phyloP scores from a whole-genome alignment of 139 green algal genomes.

The Chlamydomonas eustigma region DNA sequence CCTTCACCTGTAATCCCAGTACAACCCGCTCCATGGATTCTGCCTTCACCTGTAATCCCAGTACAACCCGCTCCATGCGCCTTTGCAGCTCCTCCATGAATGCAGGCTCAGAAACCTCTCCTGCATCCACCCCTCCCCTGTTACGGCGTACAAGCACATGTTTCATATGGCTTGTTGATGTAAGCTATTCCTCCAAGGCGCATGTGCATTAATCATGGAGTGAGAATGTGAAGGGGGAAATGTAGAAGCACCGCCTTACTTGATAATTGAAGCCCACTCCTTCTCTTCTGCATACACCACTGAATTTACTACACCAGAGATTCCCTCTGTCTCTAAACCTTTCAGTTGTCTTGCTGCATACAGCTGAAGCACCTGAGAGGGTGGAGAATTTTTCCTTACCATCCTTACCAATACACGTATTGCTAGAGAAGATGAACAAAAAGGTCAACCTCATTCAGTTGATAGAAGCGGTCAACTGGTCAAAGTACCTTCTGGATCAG shows the following conservation, averaged over 20 bases:
- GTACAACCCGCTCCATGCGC: constrained; percentile 80
- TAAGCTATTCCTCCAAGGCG: no score
- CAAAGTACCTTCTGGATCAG: constrained; percentile 67
- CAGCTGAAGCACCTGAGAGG: constrained; percentile 69
- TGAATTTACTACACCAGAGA: constrained; percentile 38
- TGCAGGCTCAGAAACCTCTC: constrained; percentile 44
- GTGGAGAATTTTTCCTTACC: neutral
- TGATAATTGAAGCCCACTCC: constrained; percentile 55
- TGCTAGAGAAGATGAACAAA: constrained; percentile 7
- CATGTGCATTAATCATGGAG: no score
- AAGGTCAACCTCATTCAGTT: constrained; percentile 11
- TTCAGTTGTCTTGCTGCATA: constrained; percentile 70
- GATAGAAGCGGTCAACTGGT: neutral
- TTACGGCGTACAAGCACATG: no score
- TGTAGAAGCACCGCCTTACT: neutral
- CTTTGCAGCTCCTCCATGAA: constrained; percentile 76
- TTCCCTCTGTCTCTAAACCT: constrained; percentile 25
- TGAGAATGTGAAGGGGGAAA: no score
- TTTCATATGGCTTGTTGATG: no score
- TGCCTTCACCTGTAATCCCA: constrained; percentile 64
- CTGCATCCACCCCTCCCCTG: constrained; percentile 18
- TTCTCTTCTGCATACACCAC: constrained; percentile 58
- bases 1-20: neutral
- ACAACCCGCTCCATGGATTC: constrained; percentile 2
- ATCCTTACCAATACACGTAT: constrained; percentile 2